Evolutionary conservation across 2,329 filamentous ascomycete species (phyloP).

Genomic region (Calonectria pseudoturangicola): DNA sequence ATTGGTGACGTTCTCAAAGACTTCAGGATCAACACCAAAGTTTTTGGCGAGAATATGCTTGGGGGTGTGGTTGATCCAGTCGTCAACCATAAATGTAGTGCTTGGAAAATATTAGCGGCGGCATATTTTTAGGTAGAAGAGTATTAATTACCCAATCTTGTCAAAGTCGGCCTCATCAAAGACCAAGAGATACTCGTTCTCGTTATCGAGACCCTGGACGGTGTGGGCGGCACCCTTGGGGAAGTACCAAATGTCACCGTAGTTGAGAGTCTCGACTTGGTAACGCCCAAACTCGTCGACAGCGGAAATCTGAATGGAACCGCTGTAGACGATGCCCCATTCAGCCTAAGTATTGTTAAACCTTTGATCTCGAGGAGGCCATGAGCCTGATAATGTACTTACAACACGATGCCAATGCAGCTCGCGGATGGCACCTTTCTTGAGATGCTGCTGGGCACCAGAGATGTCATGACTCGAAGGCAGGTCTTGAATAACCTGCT

Average conservation of each 20-base stretch:
- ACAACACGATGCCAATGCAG: constrained; percentile 82
- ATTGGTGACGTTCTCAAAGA: constrained; percentile 75
- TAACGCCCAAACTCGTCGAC: constrained; percentile 77
- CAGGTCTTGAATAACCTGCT: constrained; percentile 80
- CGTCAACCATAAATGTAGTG: constrained; percentile 83
- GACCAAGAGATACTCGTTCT: constrained; percentile 80
- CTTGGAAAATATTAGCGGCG: constrained; percentile 56
- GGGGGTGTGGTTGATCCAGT: constrained; percentile 82
- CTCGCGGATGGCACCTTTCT: constrained; percentile 79
- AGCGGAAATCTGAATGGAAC: constrained; percentile 74
- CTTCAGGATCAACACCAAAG: constrained; percentile 76
- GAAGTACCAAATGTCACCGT: constrained; percentile 82
- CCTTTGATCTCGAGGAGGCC: background rate
- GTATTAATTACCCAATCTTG: constrained; percentile 68
- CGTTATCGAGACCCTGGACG: constrained; percentile 78
- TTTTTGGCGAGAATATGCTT: constrained; percentile 79
- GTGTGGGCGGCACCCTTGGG: constrained; percentile 79
- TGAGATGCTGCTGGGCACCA: constrained; percentile 80
- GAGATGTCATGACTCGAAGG: constrained; percentile 80
- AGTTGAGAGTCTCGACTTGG: constrained; percentile 72
- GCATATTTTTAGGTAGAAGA: fast-evolving
- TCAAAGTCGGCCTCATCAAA: constrained; percentile 82
- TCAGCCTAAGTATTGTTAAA: constrained; percentile 69
- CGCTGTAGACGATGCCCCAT: constrained; percentile 78
- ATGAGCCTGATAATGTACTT: constrained; percentile 55